Base-by-base conservation (phyloP, 2,329 filamentous ascomycete species). In the Aspergillus ruber region DNA sequence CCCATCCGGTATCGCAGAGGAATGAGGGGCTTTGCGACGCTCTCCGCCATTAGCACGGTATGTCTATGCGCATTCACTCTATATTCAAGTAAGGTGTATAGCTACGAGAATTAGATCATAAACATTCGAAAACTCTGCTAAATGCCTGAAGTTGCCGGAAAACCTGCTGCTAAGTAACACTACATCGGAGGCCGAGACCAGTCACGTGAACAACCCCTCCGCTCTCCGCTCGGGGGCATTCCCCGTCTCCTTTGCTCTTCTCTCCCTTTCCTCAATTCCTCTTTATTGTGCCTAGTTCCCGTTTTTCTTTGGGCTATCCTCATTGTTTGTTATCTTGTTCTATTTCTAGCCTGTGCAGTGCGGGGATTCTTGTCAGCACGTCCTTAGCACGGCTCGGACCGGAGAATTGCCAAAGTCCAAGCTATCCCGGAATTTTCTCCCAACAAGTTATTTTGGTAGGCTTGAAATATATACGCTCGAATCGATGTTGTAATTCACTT, bases 161-260 rank as follows among this genome's bases (percentile, higher is more conserved):
- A 29, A 29, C 25, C 25, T 29, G 25, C 25, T 29, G 25, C 25
- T 29, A 29, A 12, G 25, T 29, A 29, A 29, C 25, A 29, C 25
- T 12, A 10, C 25, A 36, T 18, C 33, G 33, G 33, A 17, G n/a
- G 12, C 33, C 33, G 17, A 29, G 9, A 29, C 10, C 25, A 13
- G 36, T 39, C 36, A 39, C 36, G 36, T 39, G 36, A 21, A 4
- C 36, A 18, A 39, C 36, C 36, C 36, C 36, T 42, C 40, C 40
- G 40, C 38, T 43, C 51, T 41, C 47, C 45, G 43, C 47, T 41
- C 27, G 43, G 42, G 50, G 42, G 44, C 45, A 32, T 42, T 41
- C 29, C 38, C 20, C 45, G 25, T 29, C 25, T 29, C 25, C 25
- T 29, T 29, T 10, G 29, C 48, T 43, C 25, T 21, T 40, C 47